phyloP scores from a whole-genome alignment of 306 rosid genomes.

The Begonia fuchsioides region DNA sequence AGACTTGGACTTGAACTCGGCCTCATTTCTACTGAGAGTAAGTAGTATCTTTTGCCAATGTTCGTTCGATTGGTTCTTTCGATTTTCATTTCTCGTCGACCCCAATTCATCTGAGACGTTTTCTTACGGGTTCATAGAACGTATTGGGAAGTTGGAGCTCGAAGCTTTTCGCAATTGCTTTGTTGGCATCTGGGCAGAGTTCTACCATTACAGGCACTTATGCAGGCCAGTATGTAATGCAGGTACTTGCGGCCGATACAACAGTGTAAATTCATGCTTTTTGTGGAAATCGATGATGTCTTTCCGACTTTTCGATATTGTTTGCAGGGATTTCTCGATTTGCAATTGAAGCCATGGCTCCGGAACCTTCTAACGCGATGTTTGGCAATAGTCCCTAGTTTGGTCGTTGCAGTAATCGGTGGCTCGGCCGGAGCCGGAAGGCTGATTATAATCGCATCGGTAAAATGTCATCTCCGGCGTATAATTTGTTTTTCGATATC shows the following conservation, averaged over 20 bases:
- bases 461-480: slow-evolving; percentile 18
- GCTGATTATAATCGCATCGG: slow-evolving; percentile 87
- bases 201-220: slow-evolving; percentile 98
- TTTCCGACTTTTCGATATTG: neutral
- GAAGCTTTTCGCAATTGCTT: slow-evolving; percentile 77
- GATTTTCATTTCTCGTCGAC: no score
- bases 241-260: slow-evolving; percentile 27
- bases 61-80: no score
- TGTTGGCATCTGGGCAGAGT: slow-evolving; percentile 97
- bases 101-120: neutral
- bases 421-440: slow-evolving; percentile 91
- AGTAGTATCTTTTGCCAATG: slow-evolving; percentile 8
- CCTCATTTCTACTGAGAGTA: slow-evolving; percentile 78
- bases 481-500: no score
- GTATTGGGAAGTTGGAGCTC: slow-evolving; percentile 97
- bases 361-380: slow-evolving; percentile 74
- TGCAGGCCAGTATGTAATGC: slow-evolving; percentile 99
- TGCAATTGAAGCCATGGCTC: slow-evolving; percentile 70
- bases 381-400: slow-evolving; percentile 89
- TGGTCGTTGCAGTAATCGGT: slow-evolving; percentile 74
- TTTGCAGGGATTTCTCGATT: slow-evolving; percentile 78
- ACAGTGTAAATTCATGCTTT: no score
- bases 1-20: slow-evolving; percentile 86
- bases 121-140: slow-evolving; percentile 31
- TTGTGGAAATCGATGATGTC: neutral